Evolutionary conservation across 192 early-diverging fungal genomes (phyloP), one percentile per base, ranked within the genome.

Genomic region (Paraglomus occultum): DNA sequence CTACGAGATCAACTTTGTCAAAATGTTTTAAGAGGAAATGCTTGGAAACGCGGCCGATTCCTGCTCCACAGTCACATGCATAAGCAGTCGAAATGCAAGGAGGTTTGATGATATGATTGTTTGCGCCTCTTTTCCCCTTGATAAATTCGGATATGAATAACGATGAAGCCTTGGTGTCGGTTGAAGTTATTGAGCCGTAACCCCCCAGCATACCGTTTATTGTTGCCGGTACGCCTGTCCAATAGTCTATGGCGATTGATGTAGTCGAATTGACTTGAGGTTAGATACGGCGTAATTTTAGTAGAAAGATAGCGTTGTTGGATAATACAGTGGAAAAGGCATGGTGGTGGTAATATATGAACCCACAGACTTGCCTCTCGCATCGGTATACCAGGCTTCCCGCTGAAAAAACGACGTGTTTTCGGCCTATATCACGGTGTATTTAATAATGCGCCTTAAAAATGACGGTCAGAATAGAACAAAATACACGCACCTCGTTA

Each of bases 1-100:
- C 97, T 95, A 7, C 96, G 18, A 99, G 78, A 74, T 99, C 96
- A 7, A 95, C 94, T 53, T 83, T 80, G 39, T 91, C 79, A 76
- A 99, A 97, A 5, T 87, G 80, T 39, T 87, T 80, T 48, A 89
- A 73, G 47, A 99, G 73, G 67, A 95, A 91, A 72, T 91, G 69
- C 64, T 96, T 94, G 1, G 93, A 91, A 5, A 99, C 93, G 10
- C 96, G 82, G 2, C 96, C 95, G 64, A 99, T 31, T 31, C 31
- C 31, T 31, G 31, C 31, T 31, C 31, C 31, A 31, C 31, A 31
- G 31, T 31, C 31, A 31, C 31, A 31, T 4, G 82, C 80, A 78
- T 74, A 71, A 0, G 64, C 49, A 11, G 50, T 66, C 5, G 9
- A 43, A 14, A 73, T 69, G 7, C 59, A 62, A 17, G 71, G 61